Base-by-base conservation (phyloP, 768 basidiomycete species). In the Termitomyces sp. region DNA sequence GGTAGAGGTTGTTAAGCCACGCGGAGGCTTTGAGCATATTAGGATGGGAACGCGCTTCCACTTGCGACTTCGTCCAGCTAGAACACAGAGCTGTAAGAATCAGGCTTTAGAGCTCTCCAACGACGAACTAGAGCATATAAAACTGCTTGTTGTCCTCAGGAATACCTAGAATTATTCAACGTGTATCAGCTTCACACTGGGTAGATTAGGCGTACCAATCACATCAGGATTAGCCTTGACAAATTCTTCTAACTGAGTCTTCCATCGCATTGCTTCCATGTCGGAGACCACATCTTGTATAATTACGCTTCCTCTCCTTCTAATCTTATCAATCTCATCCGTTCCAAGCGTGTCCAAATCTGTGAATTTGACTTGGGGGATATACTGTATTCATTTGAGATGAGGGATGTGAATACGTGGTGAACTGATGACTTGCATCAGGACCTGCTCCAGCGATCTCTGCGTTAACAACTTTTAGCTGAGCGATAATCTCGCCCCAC, bases 1-100 rank as follows among this genome's bases (percentile, higher is more conserved):
- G 80, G 66, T 87, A 88, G n/a, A 88, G 69, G 33, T 80, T 79
- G 71, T 88, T 89, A 42, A 87, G 73, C 81, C 81, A 89, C 1
- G 72, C 72, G 26, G 77, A 75, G 0, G 78, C 77, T 16, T 77
- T 78, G 24, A 90, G 73, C 20, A 88, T 73, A 59, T 87, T 86
- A 4, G 86, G 83, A 62, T 88, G 84, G 9, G 84, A 77, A 24
- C 87, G 80, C 10, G 87, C 88, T 65, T 81, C 76, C n/a, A 89
- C 81, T 66, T 88, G 86, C 3, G 76, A 63, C 56, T 74, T 76
- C 18, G 75, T 76, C 75, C 75, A 76, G 54, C 75, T 77, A 42
- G 38, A 40, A 53, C 0, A 45, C 4, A 24, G 16, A 24, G 30
- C 35, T 32, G n/a, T 30, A 53, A 54, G 58, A 42, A 36, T 36